Conservation (phyloP, 208 protist species). For the Endotrypanum monterogeii region DNA sequence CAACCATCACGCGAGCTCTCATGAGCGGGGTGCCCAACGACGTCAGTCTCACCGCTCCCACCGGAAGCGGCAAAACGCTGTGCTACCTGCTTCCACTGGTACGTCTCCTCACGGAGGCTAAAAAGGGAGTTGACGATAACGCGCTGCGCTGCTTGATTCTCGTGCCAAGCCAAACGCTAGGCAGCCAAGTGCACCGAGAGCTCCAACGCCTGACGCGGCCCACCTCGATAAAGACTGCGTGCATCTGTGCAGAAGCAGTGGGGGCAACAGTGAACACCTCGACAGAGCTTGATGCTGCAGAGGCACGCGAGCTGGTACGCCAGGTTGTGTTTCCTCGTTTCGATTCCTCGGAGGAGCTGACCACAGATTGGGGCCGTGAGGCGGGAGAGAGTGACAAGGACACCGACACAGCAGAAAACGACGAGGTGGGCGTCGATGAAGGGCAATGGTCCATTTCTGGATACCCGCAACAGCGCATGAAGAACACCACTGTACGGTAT, state of each 20-base stretch:
- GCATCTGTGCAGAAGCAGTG: constrained; percentile 50
- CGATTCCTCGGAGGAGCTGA: background rate
- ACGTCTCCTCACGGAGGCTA: constrained; percentile 56
- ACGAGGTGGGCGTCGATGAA: constrained; percentile 5
- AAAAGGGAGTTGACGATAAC: constrained; percentile 57
- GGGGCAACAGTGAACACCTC: background rate
- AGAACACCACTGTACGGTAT: constrained; percentile 31
- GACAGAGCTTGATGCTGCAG: constrained; percentile 25
- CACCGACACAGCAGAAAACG: background rate
- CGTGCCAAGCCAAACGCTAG: constrained; percentile 81
- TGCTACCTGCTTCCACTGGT: constrained; percentile 89
- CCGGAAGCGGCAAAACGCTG: constrained; percentile 90
- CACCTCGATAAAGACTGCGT: constrained; percentile 68
- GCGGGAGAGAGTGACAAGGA: constrained; percentile 5
- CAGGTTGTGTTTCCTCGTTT: constrained; percentile 30
- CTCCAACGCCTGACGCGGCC: constrained; percentile 58
- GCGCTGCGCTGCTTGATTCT: constrained; percentile 78
- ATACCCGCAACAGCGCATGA: background rate
- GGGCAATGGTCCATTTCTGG: background rate
- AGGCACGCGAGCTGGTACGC: constrained; percentile 58
- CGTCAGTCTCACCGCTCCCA: constrained; percentile 89
- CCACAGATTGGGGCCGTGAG: background rate
- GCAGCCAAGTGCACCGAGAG: constrained; percentile 79
- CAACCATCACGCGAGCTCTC: constrained; percentile 62
- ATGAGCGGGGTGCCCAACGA: constrained; percentile 82